Evolutionary conservation across 192 early-diverging fungal species (phyloP).

Genomic region (Coemansia sp.): DNA sequence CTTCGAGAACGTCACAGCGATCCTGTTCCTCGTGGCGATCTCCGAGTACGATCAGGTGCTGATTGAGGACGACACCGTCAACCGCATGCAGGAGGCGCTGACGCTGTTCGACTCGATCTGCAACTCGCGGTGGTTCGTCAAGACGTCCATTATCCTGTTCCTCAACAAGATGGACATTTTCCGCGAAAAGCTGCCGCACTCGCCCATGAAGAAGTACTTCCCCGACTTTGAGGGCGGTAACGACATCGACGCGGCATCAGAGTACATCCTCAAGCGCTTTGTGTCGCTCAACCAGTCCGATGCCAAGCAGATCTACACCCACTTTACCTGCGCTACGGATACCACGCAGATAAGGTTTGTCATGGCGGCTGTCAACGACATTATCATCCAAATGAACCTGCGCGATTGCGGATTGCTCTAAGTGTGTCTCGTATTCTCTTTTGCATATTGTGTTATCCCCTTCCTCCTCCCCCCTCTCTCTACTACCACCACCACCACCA

Average conservation of each 20-base stretch:
- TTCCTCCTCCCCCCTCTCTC: background rate
- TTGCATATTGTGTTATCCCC: constrained; percentile 1
- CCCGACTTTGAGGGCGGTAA: constrained; percentile 79
- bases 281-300: constrained; percentile 77
- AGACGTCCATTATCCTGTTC: constrained; percentile 98
- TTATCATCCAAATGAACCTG: constrained; percentile 83
- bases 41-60: constrained; percentile 95
- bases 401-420: constrained; percentile 77
- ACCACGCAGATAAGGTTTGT: constrained; percentile 86
- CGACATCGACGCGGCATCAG: constrained; percentile 73
- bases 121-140: constrained; percentile 95
- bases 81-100: constrained; percentile 94
- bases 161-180: constrained; percentile 99
- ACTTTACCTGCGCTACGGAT: constrained; percentile 87
- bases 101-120: constrained; percentile 98
- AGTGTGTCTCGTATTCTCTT: constrained; percentile 13
- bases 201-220: constrained; percentile 87
- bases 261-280: constrained; percentile 80
- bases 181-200: constrained; percentile 81
- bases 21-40: constrained; percentile 95
- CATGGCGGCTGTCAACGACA: constrained; percentile 89
- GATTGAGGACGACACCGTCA: constrained; percentile 94
- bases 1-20: constrained; percentile 95
- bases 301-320: constrained; percentile 82
- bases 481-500: background rate